Percentiles rank a stretch among this genome's conserved stretches.
Conservation (phyloP, 345 rosid genomes). For the Aethionema arabicum region DNA sequence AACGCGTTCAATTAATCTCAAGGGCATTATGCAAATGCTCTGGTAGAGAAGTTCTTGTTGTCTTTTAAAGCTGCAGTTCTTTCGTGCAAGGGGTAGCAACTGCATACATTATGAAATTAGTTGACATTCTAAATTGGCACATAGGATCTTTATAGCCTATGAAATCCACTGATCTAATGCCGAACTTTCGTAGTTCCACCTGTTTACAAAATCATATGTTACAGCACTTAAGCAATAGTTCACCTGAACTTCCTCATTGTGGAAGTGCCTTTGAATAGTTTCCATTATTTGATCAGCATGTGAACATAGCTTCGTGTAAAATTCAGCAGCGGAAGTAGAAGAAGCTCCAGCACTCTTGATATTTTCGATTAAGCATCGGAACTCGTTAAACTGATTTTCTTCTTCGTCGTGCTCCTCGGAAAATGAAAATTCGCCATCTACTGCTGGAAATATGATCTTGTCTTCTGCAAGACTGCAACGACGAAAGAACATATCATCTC, state of each 20-base stretch:
- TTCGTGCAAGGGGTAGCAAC: conserved; percentile 87
- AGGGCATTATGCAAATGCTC: conserved; percentile 85
- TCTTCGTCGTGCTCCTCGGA: conserved; percentile 80
- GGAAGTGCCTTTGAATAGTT: conserved; percentile 68
- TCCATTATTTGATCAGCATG: conserved; percentile 90
- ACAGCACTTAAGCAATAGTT: conserved; percentile 23
- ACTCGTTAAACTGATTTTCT: conserved; percentile 72
- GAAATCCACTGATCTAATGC: conserved; percentile 23
- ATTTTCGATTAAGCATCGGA: conserved; percentile 74
- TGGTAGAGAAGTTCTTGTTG: conserved; percentile 83
- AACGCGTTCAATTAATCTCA: conserved; percentile 82
- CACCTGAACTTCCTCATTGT: conserved; percentile 85
- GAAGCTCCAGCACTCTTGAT: conserved; percentile 69
- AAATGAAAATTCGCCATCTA: conserved; percentile 73
- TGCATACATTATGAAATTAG: conserved; percentile 36
- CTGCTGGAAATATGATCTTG: conserved; percentile 85
- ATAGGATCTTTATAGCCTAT: conserved; percentile 21
- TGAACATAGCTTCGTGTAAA: conserved; percentile 70
- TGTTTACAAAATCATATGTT: conserved; percentile 28
- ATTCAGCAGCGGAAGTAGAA: conserved; percentile 68
- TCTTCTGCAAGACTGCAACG: conserved; percentile 83
- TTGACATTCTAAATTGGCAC: conserved; percentile 25
- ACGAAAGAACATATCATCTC: conserved; percentile 30
- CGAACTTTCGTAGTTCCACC: conserved; percentile 26
- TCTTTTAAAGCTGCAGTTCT: conserved; percentile 64